phyloP scores from a whole-genome alignment of 2,329 filamentous ascomycete species.

The Rutstroemia sp. region DNA sequence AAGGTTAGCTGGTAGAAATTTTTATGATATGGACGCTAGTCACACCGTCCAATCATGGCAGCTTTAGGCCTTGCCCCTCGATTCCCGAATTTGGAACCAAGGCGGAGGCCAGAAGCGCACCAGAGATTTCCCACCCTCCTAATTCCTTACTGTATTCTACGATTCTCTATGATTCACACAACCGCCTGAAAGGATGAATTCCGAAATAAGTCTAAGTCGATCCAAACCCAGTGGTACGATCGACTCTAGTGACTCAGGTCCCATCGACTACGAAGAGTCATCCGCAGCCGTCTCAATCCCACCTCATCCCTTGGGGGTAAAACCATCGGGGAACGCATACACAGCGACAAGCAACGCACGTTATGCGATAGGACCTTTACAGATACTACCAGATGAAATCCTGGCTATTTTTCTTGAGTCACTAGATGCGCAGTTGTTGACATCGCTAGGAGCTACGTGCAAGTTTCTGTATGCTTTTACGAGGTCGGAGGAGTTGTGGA shows the following conservation, averaged over 20 bases:
- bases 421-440: constrained; percentile 56
- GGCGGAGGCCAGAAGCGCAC: too few species aligned
- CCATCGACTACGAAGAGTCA: constrained; percentile 25
- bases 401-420: constrained; percentile 68
- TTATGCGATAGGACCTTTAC: constrained; percentile 56
- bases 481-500: constrained; percentile 82
- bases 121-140: too few species aligned
- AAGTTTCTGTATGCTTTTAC: constrained; percentile 82
- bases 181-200: background rate
- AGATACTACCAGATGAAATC: constrained; percentile 70
- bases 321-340: constrained; percentile 79
- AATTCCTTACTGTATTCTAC: background rate
- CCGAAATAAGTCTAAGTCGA: background rate
- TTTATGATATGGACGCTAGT: too few species aligned
- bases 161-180: background rate
- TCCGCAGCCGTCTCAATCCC: constrained; percentile 54
- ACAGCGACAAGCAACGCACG: constrained; percentile 61
- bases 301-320: constrained; percentile 74
- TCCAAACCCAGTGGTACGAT: constrained; percentile 1
- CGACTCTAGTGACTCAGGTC: background rate
- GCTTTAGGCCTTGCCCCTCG: too few species aligned
- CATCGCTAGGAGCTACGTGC: constrained; percentile 68
- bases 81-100: too few species aligned
- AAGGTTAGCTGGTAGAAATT: too few species aligned
- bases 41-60: too few species aligned